A percentile compares a stretch with the other conserved stretches of the same genome.
Conservation (phyloP, 768 basidiomycete genomes). For the Russula abietina region DNA sequence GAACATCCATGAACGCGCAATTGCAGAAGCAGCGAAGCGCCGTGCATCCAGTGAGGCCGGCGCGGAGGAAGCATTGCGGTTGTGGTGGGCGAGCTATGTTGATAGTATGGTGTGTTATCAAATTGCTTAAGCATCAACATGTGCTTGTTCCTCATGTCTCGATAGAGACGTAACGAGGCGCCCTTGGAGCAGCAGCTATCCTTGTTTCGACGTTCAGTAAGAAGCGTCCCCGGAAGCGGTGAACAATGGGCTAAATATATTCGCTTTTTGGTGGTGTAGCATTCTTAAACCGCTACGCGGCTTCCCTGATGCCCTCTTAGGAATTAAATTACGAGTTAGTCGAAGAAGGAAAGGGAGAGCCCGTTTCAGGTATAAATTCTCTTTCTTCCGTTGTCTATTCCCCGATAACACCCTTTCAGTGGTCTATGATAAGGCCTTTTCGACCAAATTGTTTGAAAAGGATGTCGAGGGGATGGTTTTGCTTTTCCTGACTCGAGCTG, state of each 20-base stretch:
- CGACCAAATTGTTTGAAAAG: conserved; percentile 19
- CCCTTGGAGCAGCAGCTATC: conserved; percentile 39
- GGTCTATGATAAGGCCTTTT: conserved; percentile 20
- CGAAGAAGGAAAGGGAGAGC: conserved; percentile 16
- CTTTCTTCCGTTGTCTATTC: background rate
- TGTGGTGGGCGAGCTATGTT: conserved; percentile 71
- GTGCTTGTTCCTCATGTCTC: conserved; percentile 7
- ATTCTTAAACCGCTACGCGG: background rate
- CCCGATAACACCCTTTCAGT: background rate
- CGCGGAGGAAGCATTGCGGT: conserved; percentile 51
- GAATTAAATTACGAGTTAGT: conserved; percentile 12
- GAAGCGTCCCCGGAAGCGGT: conserved; percentile 71
- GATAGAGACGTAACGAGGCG: conserved; percentile 42
- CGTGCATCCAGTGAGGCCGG: conserved; percentile 48
- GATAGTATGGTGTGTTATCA: conserved; percentile 54
- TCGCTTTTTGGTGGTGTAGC: conserved; percentile 51
- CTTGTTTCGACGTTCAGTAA: conserved; percentile 51
- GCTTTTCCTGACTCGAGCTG: conserved; percentile 21
- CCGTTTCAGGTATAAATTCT: conserved; percentile 14
- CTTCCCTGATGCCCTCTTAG: background rate
- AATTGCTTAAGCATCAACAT: background rate
- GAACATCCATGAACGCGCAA: conserved; percentile 66
- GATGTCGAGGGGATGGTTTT: conserved; percentile 23
- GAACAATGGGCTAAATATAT: conserved; percentile 77
- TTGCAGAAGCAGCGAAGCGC: conserved; percentile 61